These are phyloP conservation scores for Auricularia sp. DNA, from an alignment of 768 basidiomycete genomes.

Conservation along the genomic window DNA sequence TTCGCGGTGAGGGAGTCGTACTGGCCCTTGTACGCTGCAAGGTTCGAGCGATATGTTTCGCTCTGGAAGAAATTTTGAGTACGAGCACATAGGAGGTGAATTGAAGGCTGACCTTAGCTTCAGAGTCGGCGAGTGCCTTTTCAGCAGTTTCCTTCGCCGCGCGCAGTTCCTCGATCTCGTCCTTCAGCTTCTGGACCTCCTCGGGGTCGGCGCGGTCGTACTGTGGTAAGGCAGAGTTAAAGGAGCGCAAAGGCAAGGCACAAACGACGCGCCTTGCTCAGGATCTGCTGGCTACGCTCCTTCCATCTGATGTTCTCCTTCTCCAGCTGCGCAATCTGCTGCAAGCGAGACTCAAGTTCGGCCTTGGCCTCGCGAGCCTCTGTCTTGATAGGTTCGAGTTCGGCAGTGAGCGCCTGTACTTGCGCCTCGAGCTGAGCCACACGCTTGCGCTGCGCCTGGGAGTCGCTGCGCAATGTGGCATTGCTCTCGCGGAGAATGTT, in stretches of 20 bases:
- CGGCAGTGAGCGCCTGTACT: slow-evolving; percentile 42
- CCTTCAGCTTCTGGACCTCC: slow-evolving; percentile 69
- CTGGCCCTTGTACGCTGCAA: background rate
- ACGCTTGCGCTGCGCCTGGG: slow-evolving; percentile 58
- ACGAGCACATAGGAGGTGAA: too few relatives aligned
- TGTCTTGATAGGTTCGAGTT: slow-evolving; percentile 70
- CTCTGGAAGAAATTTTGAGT: background rate
- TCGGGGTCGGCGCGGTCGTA: slow-evolving; percentile 85
- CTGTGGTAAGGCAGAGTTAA: slow-evolving; percentile 23
- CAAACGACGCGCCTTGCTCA: slow-evolving; percentile 52
- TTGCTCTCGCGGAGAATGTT: slow-evolving; percentile 85
- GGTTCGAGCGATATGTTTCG: background rate
- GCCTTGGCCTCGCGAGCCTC: slow-evolving; percentile 55
- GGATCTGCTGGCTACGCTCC: slow-evolving; percentile 67
- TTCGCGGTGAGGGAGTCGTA: background rate
- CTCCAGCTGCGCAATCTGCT: slow-evolving; percentile 59
- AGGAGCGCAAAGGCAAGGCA: background rate
- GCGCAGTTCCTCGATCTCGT: slow-evolving; percentile 46
- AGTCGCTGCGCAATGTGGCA: slow-evolving; percentile 69
- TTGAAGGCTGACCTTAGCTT: background rate
- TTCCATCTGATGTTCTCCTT: slow-evolving; percentile 76
- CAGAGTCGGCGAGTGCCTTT: slow-evolving; percentile 6
- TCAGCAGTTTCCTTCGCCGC: slow-evolving; percentile 12
- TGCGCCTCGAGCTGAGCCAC: slow-evolving; percentile 56
- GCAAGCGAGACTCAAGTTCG: slow-evolving; percentile 61